Conservation (phyloP, 108 stramenopile species). For the Stephanodiscus minutulus region DNA sequence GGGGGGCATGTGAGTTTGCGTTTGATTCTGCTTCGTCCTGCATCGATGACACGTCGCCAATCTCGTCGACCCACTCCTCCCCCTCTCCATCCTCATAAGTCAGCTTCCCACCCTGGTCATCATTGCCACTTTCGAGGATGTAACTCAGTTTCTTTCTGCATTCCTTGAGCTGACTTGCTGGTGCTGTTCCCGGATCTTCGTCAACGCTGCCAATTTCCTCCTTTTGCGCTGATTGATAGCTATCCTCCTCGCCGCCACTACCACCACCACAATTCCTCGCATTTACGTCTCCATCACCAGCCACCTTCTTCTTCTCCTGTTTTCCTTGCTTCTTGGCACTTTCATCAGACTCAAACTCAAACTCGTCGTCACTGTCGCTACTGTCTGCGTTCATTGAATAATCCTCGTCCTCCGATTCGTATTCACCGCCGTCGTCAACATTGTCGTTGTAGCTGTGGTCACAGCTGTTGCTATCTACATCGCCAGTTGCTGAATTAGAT, state of each 20-base stretch:
- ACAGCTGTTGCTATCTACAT: slow-evolving; percentile 4
- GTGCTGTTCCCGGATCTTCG: background rate
- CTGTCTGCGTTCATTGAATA: slow-evolving; percentile 26
- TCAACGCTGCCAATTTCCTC: background rate
- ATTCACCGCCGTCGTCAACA: slow-evolving; percentile 24
- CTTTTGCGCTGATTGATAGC: background rate
- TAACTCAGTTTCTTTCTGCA: background rate
- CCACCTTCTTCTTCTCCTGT: background rate
- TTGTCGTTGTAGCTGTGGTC: slow-evolving; percentile 2
- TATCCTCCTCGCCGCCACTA: slow-evolving; percentile 10
- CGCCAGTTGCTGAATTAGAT: background rate
- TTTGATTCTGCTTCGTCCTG: background rate
- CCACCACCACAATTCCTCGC: background rate
- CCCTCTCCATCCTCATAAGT: background rate
- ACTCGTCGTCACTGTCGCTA: slow-evolving; percentile 43
- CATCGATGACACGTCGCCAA: background rate
- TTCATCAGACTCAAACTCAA: slow-evolving; percentile 40
- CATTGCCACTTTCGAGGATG: background rate
- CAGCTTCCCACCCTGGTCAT: background rate
- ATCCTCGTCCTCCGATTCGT: slow-evolving; percentile 48
- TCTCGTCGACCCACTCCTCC: background rate
- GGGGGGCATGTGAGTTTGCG: background rate
- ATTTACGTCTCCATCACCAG: background rate
- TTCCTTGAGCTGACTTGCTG: background rate
- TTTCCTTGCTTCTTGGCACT: slow-evolving; percentile 21